Conservation (phyloP, 2,329 filamentous ascomycete species). For the Colletotrichum theobromicola region DNA sequence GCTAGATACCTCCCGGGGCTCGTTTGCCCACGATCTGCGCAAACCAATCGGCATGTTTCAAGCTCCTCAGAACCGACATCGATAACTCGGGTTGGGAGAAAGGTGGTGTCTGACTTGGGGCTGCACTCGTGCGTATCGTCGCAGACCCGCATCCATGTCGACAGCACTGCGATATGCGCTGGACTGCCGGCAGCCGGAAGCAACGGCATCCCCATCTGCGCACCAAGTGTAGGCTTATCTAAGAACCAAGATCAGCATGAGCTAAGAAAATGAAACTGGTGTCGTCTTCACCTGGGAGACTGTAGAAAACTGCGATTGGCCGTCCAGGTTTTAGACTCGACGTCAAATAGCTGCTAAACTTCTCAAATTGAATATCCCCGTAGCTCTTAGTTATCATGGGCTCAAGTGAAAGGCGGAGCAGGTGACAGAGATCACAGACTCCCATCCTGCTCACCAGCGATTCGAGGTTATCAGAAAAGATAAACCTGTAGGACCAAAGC, state of each 20-base stretch:
- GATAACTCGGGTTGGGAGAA: background rate
- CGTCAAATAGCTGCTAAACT: background rate
- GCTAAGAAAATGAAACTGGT: fast-evolving
- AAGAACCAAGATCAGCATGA: fast-evolving
- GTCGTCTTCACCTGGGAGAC: background rate
- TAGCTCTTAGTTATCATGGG: background rate
- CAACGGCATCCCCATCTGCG: background rate
- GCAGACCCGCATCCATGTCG: background rate
- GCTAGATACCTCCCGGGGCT: background rate
- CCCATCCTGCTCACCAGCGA: background rate
- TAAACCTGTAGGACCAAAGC: background rate
- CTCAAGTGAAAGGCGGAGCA: background rate
- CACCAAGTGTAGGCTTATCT: background rate
- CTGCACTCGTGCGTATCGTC: background rate
- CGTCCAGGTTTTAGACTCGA: background rate
- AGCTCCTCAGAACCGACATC: background rate
- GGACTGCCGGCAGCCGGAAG: background rate
- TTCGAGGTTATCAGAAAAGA: background rate
- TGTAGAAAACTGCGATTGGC: background rate
- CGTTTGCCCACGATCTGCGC: background rate
- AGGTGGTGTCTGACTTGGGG: background rate
- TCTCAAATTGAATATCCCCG: background rate
- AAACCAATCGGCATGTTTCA: background rate
- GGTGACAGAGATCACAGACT: background rate
- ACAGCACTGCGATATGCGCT: background rate